These are phyloP conservation scores for Globisporangium parvum DNA, from an alignment of 352 stramenopile genomes.

Conservation along the genomic window DNA sequence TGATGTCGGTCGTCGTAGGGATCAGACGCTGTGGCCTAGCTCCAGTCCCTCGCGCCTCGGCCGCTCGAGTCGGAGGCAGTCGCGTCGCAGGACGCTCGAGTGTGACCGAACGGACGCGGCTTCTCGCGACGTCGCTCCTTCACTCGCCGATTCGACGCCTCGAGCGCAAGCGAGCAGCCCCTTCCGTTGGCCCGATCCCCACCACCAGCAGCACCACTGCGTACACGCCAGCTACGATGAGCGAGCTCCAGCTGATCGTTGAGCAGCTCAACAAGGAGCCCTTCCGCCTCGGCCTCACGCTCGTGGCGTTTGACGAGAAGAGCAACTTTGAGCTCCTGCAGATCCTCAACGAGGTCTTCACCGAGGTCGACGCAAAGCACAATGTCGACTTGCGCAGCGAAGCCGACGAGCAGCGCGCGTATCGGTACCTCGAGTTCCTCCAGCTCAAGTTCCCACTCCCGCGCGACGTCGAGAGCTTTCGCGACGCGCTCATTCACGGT, in stretches of 20 bases:
- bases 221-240: slow-evolving; percentile 46
- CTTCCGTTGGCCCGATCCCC: no score
- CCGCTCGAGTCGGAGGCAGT: no score
- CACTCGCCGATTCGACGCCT: background rate
- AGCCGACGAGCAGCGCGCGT: slow-evolving; percentile 63
- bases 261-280: slow-evolving; percentile 91
- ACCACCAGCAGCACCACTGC: background rate
- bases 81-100: no score
- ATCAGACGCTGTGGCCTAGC: no score
- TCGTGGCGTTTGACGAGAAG: slow-evolving; percentile 94
- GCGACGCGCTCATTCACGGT: slow-evolving; percentile 70
- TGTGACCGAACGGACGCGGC: slow-evolving; percentile 10
- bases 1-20: background rate
- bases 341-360: slow-evolving; percentile 91
- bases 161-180: no score
- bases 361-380: slow-evolving; percentile 82
- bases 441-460: slow-evolving; percentile 91
- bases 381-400: slow-evolving; percentile 84
- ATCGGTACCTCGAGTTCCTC: slow-evolving; percentile 90
- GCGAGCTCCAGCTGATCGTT: slow-evolving; percentile 90
- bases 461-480: slow-evolving; percentile 64
- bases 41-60: no score
- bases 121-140: background rate
- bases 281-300: slow-evolving; percentile 84
- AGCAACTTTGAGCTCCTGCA: slow-evolving; percentile 91